These are phyloP conservation scores for Prinsepia uniflora DNA, from an alignment of 306 rosid genomes.

Conservation along the genomic window DNA sequence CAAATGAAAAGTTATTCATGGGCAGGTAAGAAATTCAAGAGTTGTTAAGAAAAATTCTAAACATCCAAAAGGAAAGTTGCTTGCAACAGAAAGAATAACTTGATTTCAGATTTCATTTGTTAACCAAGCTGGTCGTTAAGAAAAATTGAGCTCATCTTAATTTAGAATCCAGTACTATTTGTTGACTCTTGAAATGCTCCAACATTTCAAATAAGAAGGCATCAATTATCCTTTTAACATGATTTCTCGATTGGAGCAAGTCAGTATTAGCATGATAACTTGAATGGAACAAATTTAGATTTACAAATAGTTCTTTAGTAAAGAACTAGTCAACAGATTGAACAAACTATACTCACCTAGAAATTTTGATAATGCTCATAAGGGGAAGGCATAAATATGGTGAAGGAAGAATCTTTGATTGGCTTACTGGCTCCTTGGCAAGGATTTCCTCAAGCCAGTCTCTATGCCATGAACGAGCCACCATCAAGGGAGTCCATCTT, in stretches of 20 bases:
- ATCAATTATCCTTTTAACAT: background rate
- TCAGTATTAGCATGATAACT: background rate
- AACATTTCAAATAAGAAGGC: background rate
- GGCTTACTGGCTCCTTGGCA: constrained; percentile 45
- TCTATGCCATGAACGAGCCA: constrained; percentile 90
- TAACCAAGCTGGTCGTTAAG: background rate
- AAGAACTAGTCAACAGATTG: background rate
- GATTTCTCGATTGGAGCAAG: background rate
- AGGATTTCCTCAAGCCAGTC: constrained; percentile 74
- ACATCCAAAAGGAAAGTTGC: background rate
- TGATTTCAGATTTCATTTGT: background rate
- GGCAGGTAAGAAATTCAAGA: too few species aligned
- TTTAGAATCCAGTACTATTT: background rate
- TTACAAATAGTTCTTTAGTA: background rate
- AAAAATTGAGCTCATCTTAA: background rate
- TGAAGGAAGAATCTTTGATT: constrained; percentile 53
- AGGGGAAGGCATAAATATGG: constrained; percentile 82
- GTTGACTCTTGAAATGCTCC: background rate
- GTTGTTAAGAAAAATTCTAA: background rate
- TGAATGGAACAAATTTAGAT: background rate
- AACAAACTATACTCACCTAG: constrained; percentile 49
- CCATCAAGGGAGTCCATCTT: constrained; percentile 91
- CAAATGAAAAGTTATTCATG: background rate
- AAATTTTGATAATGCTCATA: constrained; percentile 84
- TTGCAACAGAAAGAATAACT: background rate